Evolutionary conservation across 768 basidiomycete genomes (phyloP).

Genomic region (Paxillus involutus): DNA sequence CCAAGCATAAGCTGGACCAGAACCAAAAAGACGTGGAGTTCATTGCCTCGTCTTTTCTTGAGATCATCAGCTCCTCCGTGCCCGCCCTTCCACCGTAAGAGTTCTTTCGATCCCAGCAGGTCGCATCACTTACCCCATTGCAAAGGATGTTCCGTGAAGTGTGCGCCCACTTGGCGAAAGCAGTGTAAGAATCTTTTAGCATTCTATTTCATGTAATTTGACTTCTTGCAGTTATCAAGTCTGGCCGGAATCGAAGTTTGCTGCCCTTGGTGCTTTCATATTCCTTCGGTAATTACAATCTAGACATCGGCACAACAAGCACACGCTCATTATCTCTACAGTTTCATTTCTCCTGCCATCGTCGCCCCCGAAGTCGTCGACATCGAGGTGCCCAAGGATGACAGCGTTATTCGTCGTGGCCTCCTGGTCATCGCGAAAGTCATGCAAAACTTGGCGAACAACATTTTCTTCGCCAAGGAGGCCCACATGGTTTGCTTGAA

Average conservation of each 20-base stretch:
- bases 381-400: slow-evolving; percentile 70
- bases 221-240: slow-evolving; percentile 47
- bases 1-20: slow-evolving; percentile 58
- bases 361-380: slow-evolving; percentile 86
- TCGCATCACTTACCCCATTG: slow-evolving; percentile 1
- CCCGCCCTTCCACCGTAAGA: slow-evolving; percentile 74
- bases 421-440: slow-evolving; percentile 88
- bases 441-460: slow-evolving; percentile 92
- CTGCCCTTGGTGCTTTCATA: slow-evolving; percentile 87
- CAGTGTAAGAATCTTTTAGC: slow-evolving; percentile 56
- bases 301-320: background rate
- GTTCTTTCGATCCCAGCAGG: background rate
- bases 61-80: slow-evolving; percentile 70
- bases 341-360: slow-evolving; percentile 90
- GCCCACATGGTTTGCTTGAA: slow-evolving; percentile 82
- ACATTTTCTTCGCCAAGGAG: slow-evolving; percentile 91
- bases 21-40: slow-evolving; percentile 73
- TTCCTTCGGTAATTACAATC: slow-evolving; percentile 65
- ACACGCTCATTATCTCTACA: slow-evolving; percentile 27
- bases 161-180: slow-evolving; percentile 74
- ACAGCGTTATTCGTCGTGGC: slow-evolving; percentile 65
- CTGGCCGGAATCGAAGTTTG: slow-evolving; percentile 80
- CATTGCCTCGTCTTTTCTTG: slow-evolving; percentile 73
- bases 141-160: slow-evolving; percentile 83
- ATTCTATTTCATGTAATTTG: slow-evolving; percentile 9